A percentile compares a stretch with the other conserved stretches of the same genome.
phyloP scores from a whole-genome alignment of 768 basidiomycete species.

The Boletus rubescentipes region DNA sequence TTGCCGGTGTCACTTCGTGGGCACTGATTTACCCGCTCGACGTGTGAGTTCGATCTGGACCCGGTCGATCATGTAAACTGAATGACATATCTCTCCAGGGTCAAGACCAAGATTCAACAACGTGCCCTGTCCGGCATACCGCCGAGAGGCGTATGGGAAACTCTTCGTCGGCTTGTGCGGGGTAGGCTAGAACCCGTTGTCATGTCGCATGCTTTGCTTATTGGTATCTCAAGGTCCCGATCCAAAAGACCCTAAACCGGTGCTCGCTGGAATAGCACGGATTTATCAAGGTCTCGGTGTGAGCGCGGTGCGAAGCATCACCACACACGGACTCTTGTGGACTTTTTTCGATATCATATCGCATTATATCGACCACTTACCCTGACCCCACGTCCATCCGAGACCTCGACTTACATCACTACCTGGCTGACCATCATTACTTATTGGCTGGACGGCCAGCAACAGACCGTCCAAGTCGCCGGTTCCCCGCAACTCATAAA shows the following conservation, averaged over 20 bases:
- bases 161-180: slow-evolving; percentile 75
- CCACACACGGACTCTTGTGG: slow-evolving; percentile 93
- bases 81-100: slow-evolving; percentile 41
- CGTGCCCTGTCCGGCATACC: slow-evolving; percentile 79
- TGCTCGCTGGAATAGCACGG: slow-evolving; percentile 73
- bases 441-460: slow-evolving; percentile 8
- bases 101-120: slow-evolving; percentile 96
- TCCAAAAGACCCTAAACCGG: slow-evolving; percentile 69
- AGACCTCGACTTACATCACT: slow-evolving; percentile 1
- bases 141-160: slow-evolving; percentile 70
- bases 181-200: slow-evolving; percentile 42
- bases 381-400: slow-evolving; percentile 24
- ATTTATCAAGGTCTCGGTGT: slow-evolving; percentile 95
- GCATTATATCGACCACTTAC: slow-evolving; percentile 67
- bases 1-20: slow-evolving; percentile 90
- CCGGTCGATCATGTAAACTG: neutral
- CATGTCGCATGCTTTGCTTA: slow-evolving; percentile 1
- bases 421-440: slow-evolving; percentile 11
- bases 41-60: slow-evolving; percentile 55
- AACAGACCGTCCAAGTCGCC: slow-evolving; percentile 2
- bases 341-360: slow-evolving; percentile 85
- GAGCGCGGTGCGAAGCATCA: slow-evolving; percentile 87
- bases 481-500: slow-evolving; percentile 12
- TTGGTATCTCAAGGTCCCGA: slow-evolving; percentile 60
- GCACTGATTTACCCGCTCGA: slow-evolving; percentile 92